Percentiles rank a stretch among this genome's conserved stretches.
Conservation (phyloP, 2,329 filamentous ascomycete genomes). For the Sordariomycetes sp. region DNA sequence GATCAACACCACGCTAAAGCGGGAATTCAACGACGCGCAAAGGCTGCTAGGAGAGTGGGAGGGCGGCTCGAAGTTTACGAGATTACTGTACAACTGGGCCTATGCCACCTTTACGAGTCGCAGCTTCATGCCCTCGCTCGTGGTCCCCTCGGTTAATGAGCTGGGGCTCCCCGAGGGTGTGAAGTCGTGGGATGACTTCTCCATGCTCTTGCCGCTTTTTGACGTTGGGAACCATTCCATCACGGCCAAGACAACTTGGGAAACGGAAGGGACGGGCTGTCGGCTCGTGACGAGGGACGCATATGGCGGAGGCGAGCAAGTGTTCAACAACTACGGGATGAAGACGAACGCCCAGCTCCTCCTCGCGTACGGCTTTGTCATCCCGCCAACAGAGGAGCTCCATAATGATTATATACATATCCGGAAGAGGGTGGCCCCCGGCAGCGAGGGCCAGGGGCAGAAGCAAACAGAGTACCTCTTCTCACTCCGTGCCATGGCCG, state of each 20-base stretch:
- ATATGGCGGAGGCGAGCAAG: conserved; percentile 40
- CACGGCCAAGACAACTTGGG: conserved; percentile 48
- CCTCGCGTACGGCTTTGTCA: conserved; percentile 51
- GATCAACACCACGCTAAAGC: conserved; percentile 33
- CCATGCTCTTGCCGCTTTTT: conserved; percentile 58
- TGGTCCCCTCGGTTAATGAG: conserved; percentile 28
- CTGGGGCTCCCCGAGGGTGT: conserved; percentile 17
- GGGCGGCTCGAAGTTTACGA: conserved; percentile 25
- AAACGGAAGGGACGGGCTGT: conserved; percentile 29
- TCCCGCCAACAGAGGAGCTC: conserved; percentile 33
- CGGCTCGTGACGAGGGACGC: conserved; percentile 27
- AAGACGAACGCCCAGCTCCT: conserved; percentile 66
- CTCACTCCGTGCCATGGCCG: conserved; percentile 35
- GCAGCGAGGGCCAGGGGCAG: conserved; percentile 5
- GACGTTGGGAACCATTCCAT: conserved; percentile 65
- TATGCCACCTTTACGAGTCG: conserved; percentile 55
- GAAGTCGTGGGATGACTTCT: conserved; percentile 43
- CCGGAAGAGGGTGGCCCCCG: conserved; percentile 26
- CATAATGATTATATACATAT: conserved; percentile 53
- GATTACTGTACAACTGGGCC: conserved; percentile 51
- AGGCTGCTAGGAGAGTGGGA: conserved; percentile 21
- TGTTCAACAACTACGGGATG: conserved; percentile 62
- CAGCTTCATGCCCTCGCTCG: conserved; percentile 52
- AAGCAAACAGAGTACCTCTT: conserved; percentile 34
- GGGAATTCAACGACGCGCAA: conserved; percentile 33